These are phyloP conservation scores for Eragrostis tef DNA, from an alignment of 202 grass and related monocot species.

Conservation along the genomic window DNA sequence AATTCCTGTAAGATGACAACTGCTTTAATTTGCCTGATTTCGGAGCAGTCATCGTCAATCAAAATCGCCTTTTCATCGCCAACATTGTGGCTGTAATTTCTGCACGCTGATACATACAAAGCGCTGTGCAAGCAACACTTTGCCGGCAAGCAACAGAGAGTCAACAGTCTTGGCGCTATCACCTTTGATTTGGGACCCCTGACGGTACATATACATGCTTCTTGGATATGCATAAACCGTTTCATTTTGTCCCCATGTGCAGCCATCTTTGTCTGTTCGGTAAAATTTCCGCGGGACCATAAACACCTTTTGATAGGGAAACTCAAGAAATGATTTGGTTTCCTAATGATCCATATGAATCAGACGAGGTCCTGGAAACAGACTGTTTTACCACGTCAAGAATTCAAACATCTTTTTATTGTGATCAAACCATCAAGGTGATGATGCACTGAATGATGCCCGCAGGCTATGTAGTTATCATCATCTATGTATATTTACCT, in stretches of 20 bases:
- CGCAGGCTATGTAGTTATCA: neutral
- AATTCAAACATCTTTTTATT: constrained; percentile 27
- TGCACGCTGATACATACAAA: neutral
- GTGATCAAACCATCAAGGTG: neutral
- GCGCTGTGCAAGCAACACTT: constrained; percentile 51
- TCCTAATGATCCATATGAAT: neutral
- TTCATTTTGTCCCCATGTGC: constrained; percentile 12
- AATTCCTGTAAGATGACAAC: neutral
- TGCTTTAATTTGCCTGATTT: neutral
- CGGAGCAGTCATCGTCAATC: neutral
- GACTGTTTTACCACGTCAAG: constrained; percentile 42
- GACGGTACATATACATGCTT: neutral
- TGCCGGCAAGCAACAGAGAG: constrained; percentile 49
- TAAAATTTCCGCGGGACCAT: constrained; percentile 13
- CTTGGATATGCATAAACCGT: neutral
- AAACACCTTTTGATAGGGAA: constrained; percentile 32
- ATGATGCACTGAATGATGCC: constrained; percentile 16
- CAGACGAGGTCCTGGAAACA: constrained; percentile 14
- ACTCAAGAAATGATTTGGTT: constrained; percentile 10
- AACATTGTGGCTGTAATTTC: constrained; percentile 6
- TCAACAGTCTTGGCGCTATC: constrained; percentile 6
- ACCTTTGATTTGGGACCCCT: neutral
- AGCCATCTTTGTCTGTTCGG: constrained; percentile 6
- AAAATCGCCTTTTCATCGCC: neutral
- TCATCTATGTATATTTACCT: constrained; percentile 33